Conservation (phyloP, 1,139 yeast genomes). For the Blastobotrys proliferans region DNA sequence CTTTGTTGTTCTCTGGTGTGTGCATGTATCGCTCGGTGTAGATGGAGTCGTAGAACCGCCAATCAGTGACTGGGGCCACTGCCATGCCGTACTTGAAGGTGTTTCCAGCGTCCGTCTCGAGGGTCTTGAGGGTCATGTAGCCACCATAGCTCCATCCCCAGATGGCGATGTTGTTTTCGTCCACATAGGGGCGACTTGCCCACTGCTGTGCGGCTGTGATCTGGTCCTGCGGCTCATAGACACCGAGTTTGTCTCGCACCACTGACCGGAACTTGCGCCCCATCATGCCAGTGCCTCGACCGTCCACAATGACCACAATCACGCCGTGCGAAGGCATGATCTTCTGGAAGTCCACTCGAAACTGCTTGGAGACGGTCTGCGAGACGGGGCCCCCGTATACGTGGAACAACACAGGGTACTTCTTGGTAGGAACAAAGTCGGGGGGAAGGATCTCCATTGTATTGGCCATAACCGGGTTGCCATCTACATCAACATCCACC, state of each 20-base stretch:
- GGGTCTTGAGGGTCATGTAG: constrained; percentile 67
- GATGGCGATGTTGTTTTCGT: constrained; percentile 63
- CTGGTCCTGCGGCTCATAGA: constrained; percentile 84
- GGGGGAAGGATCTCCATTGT: constrained; percentile 75
- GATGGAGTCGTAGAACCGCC: constrained; percentile 75
- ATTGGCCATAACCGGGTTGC: constrained; percentile 47
- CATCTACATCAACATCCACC: constrained; percentile 37
- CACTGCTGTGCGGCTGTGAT: constrained; percentile 61
- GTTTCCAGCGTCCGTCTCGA: constrained; percentile 66
- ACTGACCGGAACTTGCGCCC: constrained; percentile 73
- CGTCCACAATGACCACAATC: constrained; percentile 79
- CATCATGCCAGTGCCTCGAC: constrained; percentile 89
- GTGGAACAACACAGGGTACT: constrained; percentile 77
- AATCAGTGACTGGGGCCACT: constrained; percentile 85
- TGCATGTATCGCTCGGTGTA: constrained; percentile 93
- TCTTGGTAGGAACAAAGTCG: constrained; percentile 45
- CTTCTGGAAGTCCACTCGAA: constrained; percentile 61
- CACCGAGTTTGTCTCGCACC: constrained; percentile 70
- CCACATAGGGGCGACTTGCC: constrained; percentile 52
- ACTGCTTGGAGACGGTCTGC: constrained; percentile 57
- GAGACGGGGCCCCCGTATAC: constrained; percentile 97
- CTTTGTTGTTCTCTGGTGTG: constrained; percentile 50
- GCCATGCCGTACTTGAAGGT: constrained; percentile 77
- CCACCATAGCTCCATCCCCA: constrained; percentile 99
- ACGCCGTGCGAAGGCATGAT: constrained; percentile 66